phyloP scores from a whole-genome alignment of 208 protist genomes.

The Wallacemonas sp. region DNA sequence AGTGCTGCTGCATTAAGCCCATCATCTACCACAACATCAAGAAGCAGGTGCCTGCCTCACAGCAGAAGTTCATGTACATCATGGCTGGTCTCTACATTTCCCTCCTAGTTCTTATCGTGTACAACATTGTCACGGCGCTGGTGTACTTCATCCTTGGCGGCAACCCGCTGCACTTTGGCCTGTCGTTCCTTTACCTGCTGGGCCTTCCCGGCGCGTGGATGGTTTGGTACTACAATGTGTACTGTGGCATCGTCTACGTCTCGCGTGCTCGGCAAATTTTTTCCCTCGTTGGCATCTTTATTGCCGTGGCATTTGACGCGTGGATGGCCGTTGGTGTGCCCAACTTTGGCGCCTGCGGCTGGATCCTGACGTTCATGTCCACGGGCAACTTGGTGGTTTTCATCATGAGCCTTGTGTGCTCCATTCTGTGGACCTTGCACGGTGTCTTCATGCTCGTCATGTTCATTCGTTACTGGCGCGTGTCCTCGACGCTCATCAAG shows the following conservation, averaged over 20 bases:
- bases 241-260: slow-evolving; percentile 42
- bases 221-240: slow-evolving; percentile 86
- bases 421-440: slow-evolving; percentile 75
- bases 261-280: slow-evolving; percentile 52
- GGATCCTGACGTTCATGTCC: slow-evolving; percentile 51
- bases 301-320: slow-evolving; percentile 65
- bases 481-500: slow-evolving; percentile 34
- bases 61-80: slow-evolving; percentile 87
- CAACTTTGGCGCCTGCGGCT: slow-evolving; percentile 77
- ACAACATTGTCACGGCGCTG: slow-evolving; percentile 70
- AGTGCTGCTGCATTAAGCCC: slow-evolving; percentile 83
- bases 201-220: slow-evolving; percentile 82
- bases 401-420: slow-evolving; percentile 52
- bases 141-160: slow-evolving; percentile 59
- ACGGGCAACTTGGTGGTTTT: slow-evolving; percentile 21
- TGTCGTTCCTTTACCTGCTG: slow-evolving; percentile 86
- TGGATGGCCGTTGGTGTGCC: slow-evolving; percentile 83
- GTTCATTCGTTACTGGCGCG: slow-evolving; percentile 49
- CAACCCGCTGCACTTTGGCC: slow-evolving; percentile 60
- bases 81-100: slow-evolving; percentile 64
- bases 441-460: slow-evolving; percentile 51
- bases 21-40: slow-evolving; percentile 86
- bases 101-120: slow-evolving; percentile 69
- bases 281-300: slow-evolving; percentile 59
- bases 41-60: slow-evolving; percentile 63